Percentiles rank a stretch among this genome's conserved stretches.
Evolutionary conservation across 2,329 filamentous ascomycete species (phyloP).

Genomic region (Passalora sequoiae): DNA sequence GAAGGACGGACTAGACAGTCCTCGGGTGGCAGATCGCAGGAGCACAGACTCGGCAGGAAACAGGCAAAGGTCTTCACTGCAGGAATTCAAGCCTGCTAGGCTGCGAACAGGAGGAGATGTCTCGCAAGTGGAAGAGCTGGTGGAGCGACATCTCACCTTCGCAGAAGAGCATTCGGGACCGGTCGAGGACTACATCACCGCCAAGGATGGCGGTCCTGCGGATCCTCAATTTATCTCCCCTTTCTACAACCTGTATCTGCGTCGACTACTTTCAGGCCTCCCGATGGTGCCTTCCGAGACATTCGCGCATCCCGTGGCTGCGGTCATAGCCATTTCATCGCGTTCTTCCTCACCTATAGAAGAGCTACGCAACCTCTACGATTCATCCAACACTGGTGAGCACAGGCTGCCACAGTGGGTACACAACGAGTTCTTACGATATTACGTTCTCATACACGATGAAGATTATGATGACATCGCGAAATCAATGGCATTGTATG

Average conservation of each 20-base stretch:
- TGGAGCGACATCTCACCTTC: conserved; percentile 72
- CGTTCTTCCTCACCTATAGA: conserved; percentile 78
- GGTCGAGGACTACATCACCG: conserved; percentile 39
- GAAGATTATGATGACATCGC: conserved; percentile 92
- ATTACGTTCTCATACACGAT: conserved; percentile 94
- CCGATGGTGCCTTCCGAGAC: conserved; percentile 81
- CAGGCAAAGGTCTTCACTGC: conserved; percentile 22
- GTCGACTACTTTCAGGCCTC: conserved; percentile 73
- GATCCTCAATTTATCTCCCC: conserved; percentile 36
- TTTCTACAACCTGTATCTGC: conserved; percentile 80
- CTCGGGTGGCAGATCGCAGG: conserved; percentile 31
- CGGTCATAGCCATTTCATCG: conserved; percentile 91
- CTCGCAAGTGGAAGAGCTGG: conserved; percentile 69
- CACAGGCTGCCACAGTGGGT: conserved; percentile 76
- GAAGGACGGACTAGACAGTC: conserved; percentile 47
- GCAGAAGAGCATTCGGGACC: conserved; percentile 54
- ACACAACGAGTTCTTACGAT: conserved; percentile 84
- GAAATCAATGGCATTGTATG: conserved; percentile 83
- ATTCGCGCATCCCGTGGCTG: conserved; percentile 89
- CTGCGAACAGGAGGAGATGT: conserved; percentile 50
- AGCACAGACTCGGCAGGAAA: conserved; percentile 37
- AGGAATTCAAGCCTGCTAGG: conserved; percentile 37
- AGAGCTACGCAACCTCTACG: conserved; percentile 76
- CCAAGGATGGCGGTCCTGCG: conserved; percentile 22
- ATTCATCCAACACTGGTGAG: conserved; percentile 73